Conservation (phyloP, 352 stramenopile genomes). For the Globisporangium apiculatum region DNA sequence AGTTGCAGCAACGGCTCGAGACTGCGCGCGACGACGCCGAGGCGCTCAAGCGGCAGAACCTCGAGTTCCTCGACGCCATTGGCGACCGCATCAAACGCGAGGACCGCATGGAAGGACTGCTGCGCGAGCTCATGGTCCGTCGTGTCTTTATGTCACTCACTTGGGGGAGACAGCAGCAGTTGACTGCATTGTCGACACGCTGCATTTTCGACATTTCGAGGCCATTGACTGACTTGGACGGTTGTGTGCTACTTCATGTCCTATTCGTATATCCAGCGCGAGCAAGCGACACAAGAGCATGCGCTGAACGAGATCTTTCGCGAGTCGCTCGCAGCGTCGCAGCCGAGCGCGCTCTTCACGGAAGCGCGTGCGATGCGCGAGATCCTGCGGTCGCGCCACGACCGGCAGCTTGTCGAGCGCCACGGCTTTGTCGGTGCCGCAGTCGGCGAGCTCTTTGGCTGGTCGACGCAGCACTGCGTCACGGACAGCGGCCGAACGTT, state of each 20-base stretch:
- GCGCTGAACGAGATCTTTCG: conserved; percentile 19
- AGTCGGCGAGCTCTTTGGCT: conserved; percentile 37
- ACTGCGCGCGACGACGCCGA: conserved; percentile 24
- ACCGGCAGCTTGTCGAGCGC: conserved; percentile 24
- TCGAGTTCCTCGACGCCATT: conserved; percentile 36
- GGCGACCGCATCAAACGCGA: conserved; percentile 40
- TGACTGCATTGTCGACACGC: no score
- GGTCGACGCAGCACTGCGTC: conserved; percentile 34
- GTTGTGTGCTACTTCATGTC: not conserved
- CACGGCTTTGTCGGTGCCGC: conserved; percentile 23
- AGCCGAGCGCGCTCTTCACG: conserved; percentile 13
- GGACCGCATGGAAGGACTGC: conserved; percentile 47
- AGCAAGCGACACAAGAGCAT: conserved; percentile 23
- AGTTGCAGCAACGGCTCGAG: conserved; percentile 27
- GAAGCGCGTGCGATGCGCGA: conserved; percentile 25
- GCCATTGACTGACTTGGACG: no score
- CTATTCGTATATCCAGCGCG: conserved; percentile 9
- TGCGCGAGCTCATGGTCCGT: conserved; percentile 31
- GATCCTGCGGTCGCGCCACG: conserved; percentile 35
- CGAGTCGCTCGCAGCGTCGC: conserved; percentile 11
- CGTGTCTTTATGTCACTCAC: no score
- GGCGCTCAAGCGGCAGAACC: conserved; percentile 36
- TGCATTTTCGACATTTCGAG: no score
- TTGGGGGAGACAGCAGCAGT: no score
- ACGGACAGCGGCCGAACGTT: conserved; percentile 17